These are phyloP conservation scores for Boletellus deceptivus DNA, from an alignment of 1,284 basidiomycete species.

Conservation along the genomic window DNA sequence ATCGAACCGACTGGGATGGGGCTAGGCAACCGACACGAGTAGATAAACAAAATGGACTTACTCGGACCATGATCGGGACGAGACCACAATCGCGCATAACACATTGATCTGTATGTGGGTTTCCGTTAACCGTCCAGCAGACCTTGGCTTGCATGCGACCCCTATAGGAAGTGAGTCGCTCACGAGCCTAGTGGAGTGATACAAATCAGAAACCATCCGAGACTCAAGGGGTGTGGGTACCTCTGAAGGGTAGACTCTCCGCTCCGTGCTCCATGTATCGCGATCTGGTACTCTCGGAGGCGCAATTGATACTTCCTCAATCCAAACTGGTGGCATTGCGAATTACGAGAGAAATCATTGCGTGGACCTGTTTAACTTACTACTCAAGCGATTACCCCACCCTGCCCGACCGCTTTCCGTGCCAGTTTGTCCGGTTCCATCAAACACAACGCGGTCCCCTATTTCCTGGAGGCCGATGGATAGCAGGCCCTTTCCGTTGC, in stretches of 20 bases:
- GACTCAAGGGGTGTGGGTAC: constrained; percentile 40
- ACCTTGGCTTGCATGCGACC: constrained; percentile 90
- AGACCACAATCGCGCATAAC: constrained; percentile 88
- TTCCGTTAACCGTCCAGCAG: constrained; percentile 77
- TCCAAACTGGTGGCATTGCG: constrained; percentile 65
- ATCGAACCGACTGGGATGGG: constrained; percentile 78
- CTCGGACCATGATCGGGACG: constrained; percentile 95
- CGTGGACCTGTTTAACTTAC: constrained; percentile 48
- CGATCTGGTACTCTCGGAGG: constrained; percentile 88
- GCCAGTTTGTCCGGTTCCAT: constrained; percentile 61
- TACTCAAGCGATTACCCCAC: constrained; percentile 79
- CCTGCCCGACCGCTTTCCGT: constrained; percentile 54
- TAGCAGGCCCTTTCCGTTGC: constrained; percentile 79
- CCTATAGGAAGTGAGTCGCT: constrained; percentile 89
- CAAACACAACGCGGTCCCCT: constrained; percentile 89
- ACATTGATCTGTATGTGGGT: constrained; percentile 68
- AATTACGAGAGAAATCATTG: constrained; percentile 14
- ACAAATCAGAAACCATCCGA: constrained; percentile 6
- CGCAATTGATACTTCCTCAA: constrained; percentile 83
- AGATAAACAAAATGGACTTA: constrained; percentile 43
- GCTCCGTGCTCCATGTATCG: constrained; percentile 72
- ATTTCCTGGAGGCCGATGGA: constrained; percentile 83
- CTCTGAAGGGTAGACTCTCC: constrained; percentile 87
- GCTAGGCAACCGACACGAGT: background rate
- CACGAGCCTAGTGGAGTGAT: constrained; percentile 65